Evolutionary conservation across 805 yeast species (phyloP), one percentile per base, ranked within the genome.

Genomic region (Lipomyces starkeyi): DNA sequence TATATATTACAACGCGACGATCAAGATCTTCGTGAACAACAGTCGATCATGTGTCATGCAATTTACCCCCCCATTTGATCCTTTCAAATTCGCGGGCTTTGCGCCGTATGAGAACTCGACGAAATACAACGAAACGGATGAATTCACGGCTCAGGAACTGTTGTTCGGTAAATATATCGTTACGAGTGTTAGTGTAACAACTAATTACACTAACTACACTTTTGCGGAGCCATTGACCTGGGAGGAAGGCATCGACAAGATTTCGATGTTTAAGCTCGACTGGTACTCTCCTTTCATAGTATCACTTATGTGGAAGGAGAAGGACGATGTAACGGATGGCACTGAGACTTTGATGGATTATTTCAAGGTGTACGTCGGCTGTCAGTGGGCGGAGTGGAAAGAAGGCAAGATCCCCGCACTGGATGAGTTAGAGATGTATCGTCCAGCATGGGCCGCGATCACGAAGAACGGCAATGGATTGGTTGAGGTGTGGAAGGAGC

Each of bases 361-460:
- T 65, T 77, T 91, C 61, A 88, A 87, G 8, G 83, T 92, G 0
- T 77, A 80, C 7, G 83, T 92, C 8, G 81, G 85, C 29, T 93
- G 97, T 76, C 86, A 81, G 74, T 93, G 94, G 93, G 90, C 91
- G 8, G 96, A 92, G 71, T 86, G 86, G 76, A 87, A 86, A 47
- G 77, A 78, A 13, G 84, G 85, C 40, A 83, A 83, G 66, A 77
- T 91, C 3, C 93, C 96, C 0, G 93, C 95, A 0, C 87, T 83
- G 71, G 88, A 85, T 66, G 97, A 93, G 74, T 75, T 92, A 54
- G 74, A 89, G 49, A 85, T 86, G 70, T 91, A 86, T 74, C 80
- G 91, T 0, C 96, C 97, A 0, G 78, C 81, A 27, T 85, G 86
- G 76, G 83, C 88, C 27, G 83, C 88, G 2, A 88, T 87, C 81